Percentiles rank a stretch among this genome's conserved stretches.
Evolutionary conservation across 2,329 filamentous ascomycete species (phyloP).

Genomic region (Helotiales sp.): DNA sequence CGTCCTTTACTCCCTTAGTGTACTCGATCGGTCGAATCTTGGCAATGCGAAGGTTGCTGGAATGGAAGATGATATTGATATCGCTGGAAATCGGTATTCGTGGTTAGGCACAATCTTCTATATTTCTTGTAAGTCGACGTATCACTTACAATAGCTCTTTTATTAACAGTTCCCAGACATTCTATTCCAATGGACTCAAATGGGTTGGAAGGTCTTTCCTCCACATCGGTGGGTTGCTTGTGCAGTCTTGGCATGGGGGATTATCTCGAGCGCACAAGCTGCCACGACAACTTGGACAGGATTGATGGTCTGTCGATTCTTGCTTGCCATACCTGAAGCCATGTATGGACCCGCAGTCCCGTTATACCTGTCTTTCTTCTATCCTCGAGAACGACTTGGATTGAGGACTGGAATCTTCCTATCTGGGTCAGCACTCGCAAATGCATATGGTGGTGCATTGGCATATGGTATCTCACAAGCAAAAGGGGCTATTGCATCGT

Average conservation of each 20-base stretch:
- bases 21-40: constrained; percentile 48
- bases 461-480: constrained; percentile 73
- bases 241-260: constrained; percentile 70
- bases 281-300: constrained; percentile 60
- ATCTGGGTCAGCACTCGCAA: constrained; percentile 77
- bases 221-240: constrained; percentile 26
- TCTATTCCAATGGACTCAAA: constrained; percentile 36
- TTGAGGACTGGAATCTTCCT: constrained; percentile 82
- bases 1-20: constrained; percentile 38
- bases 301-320: constrained; percentile 52
- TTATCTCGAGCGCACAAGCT: constrained; percentile 70
- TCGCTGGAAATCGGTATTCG: constrained; percentile 41
- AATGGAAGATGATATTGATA: constrained; percentile 47
- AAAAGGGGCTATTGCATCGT: constrained; percentile 67
- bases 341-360: constrained; percentile 58
- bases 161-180: constrained; percentile 23
- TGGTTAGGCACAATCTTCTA: constrained; percentile 37
- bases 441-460: constrained; percentile 73
- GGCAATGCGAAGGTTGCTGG: constrained; percentile 52
- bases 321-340: constrained; percentile 61
- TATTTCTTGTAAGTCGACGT: constrained; percentile 25
- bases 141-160: background rate
- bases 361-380: constrained; percentile 62
- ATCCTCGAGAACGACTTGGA: constrained; percentile 67
- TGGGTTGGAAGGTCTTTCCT: constrained; percentile 35